These are phyloP conservation scores for Paecilomyces fulvus DNA, from an alignment of 2,329 filamentous ascomycete species.

Conservation along the genomic window DNA sequence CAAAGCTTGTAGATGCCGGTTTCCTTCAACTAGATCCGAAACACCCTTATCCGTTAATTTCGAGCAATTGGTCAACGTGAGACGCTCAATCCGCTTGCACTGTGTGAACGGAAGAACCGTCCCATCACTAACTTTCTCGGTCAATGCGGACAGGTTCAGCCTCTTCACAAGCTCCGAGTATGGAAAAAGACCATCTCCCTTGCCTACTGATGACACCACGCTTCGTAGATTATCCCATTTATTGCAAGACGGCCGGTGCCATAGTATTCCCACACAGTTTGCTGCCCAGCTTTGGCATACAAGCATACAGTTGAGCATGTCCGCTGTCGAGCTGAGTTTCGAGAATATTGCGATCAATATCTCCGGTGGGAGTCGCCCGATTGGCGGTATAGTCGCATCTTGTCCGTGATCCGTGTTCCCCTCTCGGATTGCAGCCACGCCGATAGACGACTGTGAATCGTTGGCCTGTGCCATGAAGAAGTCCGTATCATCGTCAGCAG, in stretches of 20 bases:
- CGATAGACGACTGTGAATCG: constrained; percentile 87
- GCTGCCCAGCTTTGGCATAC: constrained; percentile 91
- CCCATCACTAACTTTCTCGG: constrained; percentile 73
- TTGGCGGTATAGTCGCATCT: constrained; percentile 44
- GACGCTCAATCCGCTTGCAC: constrained; percentile 84
- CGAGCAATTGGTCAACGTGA: constrained; percentile 85
- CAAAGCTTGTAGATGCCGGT: constrained; percentile 72
- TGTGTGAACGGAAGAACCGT: constrained; percentile 72
- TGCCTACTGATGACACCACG: constrained; percentile 70
- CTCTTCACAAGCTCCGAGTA: constrained; percentile 88
- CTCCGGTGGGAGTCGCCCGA: constrained; percentile 82
- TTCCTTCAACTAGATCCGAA: constrained; percentile 68
- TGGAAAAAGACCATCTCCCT: constrained; percentile 69
- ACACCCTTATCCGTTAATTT: constrained; percentile 78
- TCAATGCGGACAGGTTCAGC: constrained; percentile 76
- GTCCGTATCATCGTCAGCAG: constrained; percentile 82
- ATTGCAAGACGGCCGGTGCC: constrained; percentile 88
- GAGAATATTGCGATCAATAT: constrained; percentile 89
- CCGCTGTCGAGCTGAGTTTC: constrained; percentile 65
- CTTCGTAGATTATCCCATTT: constrained; percentile 72
- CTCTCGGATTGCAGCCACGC: constrained; percentile 67
- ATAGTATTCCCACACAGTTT: constrained; percentile 86
- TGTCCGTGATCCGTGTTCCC: constrained; percentile 54
- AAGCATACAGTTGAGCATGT: constrained; percentile 81
- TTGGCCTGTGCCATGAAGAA: constrained; percentile 76